Percentiles rank a stretch among this genome's conserved stretches.
Conservation (phyloP, 1,284 basidiomycete genomes). For the Trichosporon inkin region DNA sequence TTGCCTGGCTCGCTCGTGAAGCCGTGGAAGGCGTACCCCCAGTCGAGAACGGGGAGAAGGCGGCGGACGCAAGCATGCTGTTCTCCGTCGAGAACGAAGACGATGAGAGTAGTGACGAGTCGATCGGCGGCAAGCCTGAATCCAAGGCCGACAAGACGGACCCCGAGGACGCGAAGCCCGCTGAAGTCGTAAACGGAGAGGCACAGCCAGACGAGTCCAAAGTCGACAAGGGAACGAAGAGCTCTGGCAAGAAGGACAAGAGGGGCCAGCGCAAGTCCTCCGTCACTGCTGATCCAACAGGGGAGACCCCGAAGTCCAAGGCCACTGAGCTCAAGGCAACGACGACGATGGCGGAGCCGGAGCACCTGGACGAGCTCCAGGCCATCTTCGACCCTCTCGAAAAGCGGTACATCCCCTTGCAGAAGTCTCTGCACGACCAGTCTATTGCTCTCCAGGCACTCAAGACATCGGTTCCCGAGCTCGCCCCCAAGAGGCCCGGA, state of each 20-base stretch:
- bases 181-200: constrained; percentile 16
- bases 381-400: constrained; percentile 34
- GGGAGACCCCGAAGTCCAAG: not conserved
- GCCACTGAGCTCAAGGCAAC: not conserved
- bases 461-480: constrained; percentile 25
- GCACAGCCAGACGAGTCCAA: constrained; percentile 5
- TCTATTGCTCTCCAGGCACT: constrained; percentile 38
- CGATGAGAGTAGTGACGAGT: not conserved
- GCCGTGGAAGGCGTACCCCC: constrained; percentile 31
- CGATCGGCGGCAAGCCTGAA: not conserved
- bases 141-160: constrained; percentile 1
- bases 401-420: constrained; percentile 33
- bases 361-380: constrained; percentile 25
- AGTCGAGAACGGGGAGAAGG: constrained; percentile 10
- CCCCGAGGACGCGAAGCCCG: not conserved
- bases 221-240: constrained; percentile 4
- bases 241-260: not conserved
- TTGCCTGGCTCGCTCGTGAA: constrained; percentile 47
- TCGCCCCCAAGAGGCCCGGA: constrained; percentile 8
- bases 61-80: not conserved
- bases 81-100: constrained; percentile 10
- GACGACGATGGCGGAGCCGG: constrained; percentile 4
- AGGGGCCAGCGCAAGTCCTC: too few species aligned
- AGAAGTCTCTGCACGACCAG: constrained; percentile 44
- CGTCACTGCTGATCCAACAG: too few species aligned